Percentiles rank a stretch among this genome's conserved stretches.
These are phyloP conservation scores for Solidago caesia DNA, from an alignment of 129 eudicot species.

Conservation along the genomic window DNA sequence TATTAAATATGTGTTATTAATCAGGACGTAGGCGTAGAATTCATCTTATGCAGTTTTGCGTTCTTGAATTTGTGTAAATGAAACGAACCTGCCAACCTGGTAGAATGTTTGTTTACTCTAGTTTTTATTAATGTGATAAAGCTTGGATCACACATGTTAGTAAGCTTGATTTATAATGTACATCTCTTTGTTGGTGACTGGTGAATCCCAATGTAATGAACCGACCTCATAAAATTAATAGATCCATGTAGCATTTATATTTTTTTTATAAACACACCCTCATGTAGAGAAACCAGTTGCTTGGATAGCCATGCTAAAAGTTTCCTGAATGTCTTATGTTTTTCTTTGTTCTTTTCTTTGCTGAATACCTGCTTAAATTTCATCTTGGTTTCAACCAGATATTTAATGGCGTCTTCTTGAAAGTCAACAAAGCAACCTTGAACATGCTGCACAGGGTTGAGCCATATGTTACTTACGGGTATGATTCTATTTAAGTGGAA, in stretches of 20 bases:
- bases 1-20: background rate
- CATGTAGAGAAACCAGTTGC: no score
- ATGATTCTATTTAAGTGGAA: background rate
- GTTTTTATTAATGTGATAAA: background rate
- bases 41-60: background rate
- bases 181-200: no score
- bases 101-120: background rate
- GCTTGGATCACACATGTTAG: background rate
- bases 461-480: slow-evolving; percentile 85
- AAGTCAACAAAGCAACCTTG: slow-evolving; percentile 78
- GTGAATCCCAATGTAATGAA: no score
- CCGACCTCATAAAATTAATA: no score
- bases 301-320: background rate
- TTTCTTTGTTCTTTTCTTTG: background rate
- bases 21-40: background rate
- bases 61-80: background rate
- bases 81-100: background rate
- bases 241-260: no score
- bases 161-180: no score
- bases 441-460: slow-evolving; percentile 86
- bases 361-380: background rate
- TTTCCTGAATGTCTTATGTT: background rate
- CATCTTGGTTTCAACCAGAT: slow-evolving; percentile 37
- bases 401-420: slow-evolving; percentile 79
- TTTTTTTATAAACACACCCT: no score